phyloP scores from a whole-genome alignment of 768 basidiomycete species.

The Fistulinella prunicolor region DNA sequence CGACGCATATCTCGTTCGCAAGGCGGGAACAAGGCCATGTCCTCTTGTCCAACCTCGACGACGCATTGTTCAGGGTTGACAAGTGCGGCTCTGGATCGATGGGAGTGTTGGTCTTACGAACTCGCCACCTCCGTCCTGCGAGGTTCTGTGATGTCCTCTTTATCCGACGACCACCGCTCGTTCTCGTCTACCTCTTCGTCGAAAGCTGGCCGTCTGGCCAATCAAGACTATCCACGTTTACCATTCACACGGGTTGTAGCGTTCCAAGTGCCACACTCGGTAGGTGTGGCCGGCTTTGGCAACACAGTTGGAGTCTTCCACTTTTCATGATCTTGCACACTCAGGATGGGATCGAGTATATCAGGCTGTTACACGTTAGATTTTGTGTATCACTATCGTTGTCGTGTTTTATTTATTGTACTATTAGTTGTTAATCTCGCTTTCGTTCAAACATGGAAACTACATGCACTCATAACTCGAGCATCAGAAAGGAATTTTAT shows the following conservation, averaged over 20 bases:
- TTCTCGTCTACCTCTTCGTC: slow-evolving; percentile 4
- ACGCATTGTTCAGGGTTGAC: slow-evolving; percentile 46
- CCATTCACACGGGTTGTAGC: slow-evolving; percentile 81
- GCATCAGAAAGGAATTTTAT: background rate
- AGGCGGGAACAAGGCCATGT: slow-evolving; percentile 27
- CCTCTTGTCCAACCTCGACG: slow-evolving; percentile 11
- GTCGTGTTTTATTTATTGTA: slow-evolving; percentile 25
- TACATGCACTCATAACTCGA: slow-evolving; percentile 10
- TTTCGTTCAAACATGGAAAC: background rate
- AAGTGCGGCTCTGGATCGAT: slow-evolving; percentile 65
- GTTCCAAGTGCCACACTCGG: slow-evolving; percentile 46
- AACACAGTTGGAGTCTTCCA: slow-evolving; percentile 49
- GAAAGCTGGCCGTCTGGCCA: background rate
- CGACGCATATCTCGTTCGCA: slow-evolving; percentile 57
- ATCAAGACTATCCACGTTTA: slow-evolving; percentile 47
- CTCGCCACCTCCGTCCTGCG: slow-evolving; percentile 46
- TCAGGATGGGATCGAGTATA: background rate
- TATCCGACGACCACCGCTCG: slow-evolving; percentile 31
- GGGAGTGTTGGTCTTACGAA: slow-evolving; percentile 84
- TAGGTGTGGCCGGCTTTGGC: slow-evolving; percentile 70
- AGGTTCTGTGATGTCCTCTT: slow-evolving; percentile 48
- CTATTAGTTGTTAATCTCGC: slow-evolving; percentile 10
- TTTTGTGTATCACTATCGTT: slow-evolving; percentile 18
- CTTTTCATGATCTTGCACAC: slow-evolving; percentile 20
- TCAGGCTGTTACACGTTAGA: slow-evolving; percentile 1